These are phyloP conservation scores for Serendipita indica DNA, from an alignment of 768 basidiomycete genomes.

Conservation along the genomic window DNA sequence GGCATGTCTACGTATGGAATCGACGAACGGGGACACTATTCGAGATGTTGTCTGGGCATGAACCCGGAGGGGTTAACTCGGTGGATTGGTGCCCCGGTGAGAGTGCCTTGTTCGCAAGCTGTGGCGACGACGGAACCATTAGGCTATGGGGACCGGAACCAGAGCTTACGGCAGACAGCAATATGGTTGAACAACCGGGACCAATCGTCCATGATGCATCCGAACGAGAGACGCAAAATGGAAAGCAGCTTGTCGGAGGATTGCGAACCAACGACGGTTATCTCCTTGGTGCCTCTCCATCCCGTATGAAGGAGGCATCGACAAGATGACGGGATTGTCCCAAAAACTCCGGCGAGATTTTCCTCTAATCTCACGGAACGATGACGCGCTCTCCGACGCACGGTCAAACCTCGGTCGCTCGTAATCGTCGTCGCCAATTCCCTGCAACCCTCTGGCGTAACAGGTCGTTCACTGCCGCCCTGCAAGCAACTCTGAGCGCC, in stretches of 20 bases:
- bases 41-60: conserved; percentile 81
- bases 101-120: conserved; percentile 87
- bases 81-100: conserved; percentile 93
- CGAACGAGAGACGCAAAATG: not conserved
- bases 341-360: too few species aligned
- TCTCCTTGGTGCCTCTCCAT: not conserved
- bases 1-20: conserved; percentile 92
- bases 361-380: not conserved
- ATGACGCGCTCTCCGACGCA: not conserved
- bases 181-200: conserved; percentile 5
- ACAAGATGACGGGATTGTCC: not conserved
- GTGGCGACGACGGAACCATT: conserved; percentile 83
- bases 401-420: not conserved
- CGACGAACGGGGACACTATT: conserved; percentile 66
- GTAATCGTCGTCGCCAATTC: too few species aligned
- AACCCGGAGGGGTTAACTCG: conserved; percentile 80
- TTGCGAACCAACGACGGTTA: not conserved
- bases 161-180: not conserved
- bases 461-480: too few species aligned
- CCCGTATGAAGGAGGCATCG: not conserved
- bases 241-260: not conserved
- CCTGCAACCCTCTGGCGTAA: too few species aligned
- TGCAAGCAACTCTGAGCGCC: not conserved
- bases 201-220: conserved; percentile 3
- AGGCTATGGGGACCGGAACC: conserved; percentile 60